Base-by-base conservation (phyloP, 768 basidiomycete species). In the Roridomyces roridus region DNA sequence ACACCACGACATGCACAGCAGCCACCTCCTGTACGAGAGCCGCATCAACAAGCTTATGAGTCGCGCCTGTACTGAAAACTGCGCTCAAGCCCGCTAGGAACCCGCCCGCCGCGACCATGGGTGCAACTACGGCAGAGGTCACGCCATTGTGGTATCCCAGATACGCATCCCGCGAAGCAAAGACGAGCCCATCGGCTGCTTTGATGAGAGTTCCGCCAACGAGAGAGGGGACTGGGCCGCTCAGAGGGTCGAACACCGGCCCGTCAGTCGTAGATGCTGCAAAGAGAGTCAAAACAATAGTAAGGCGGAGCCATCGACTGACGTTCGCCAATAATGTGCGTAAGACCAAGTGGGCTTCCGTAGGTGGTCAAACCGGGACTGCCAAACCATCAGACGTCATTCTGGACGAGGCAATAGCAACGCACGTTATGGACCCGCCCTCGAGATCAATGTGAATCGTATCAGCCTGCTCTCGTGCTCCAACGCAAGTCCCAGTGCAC, bases 191-290 rank as follows among this genome's bases (percentile, higher is more conserved):
- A 59, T 89, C 91, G 9, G 82, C 82, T 9, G 88, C 92, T 28
- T 80, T 79, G 4, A 85, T 75, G 6, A 91, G 67, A 2, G 75
- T 71, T 28, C 71, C 74, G 31, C 72, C 67, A 41, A 17, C 83
- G 79, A 61, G 74, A 58, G 12, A 65, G 59, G n/a, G 66, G 67
- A 46, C 62, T 60, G 9, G 12, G 39, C 18, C 44, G 48, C 59
- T 66, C 51, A 85, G 68, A 11, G 84, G 80, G 62, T 87, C 87
- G 17, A 77, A 75, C 2, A 85, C 82, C 14, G 66, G 40, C 0
- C 91, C 92, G 64, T 93, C 92, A 31, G 74, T 77, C 4, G 92
- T 92, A 3, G 83, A 83, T 4, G 77, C 67, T 94, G 89, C 72
- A 63, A 7, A 31, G 60, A 92, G 90, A 65, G 90, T 88, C 49